Conservation (phyloP, 345 rosid species). For the Microcos paniculata region DNA sequence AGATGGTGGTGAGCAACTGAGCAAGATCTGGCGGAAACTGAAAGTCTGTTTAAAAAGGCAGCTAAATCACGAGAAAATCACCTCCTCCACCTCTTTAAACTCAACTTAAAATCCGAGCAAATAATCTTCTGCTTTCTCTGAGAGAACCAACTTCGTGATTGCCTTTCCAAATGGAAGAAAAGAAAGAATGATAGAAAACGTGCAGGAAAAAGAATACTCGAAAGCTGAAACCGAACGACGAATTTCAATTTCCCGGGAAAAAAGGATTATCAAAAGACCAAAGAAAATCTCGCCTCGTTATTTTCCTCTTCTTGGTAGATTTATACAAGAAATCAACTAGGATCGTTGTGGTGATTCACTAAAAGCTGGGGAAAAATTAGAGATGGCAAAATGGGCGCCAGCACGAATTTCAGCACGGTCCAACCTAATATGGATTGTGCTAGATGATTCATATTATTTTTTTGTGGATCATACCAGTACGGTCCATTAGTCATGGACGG, state of each 20-base stretch:
- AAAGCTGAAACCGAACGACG: neutral
- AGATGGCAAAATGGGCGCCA: too few relatives aligned
- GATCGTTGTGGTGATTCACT: neutral
- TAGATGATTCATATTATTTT: too few relatives aligned
- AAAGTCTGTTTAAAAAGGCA: neutral
- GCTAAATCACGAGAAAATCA: conserved; percentile 32
- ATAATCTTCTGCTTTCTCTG: neutral
- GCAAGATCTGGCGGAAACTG: conserved; percentile 18
- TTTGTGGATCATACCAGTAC: too few relatives aligned
- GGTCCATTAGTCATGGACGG: too few relatives aligned
- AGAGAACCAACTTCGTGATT: conserved; percentile 29
- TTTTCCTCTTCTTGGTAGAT: neutral
- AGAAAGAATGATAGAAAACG: conserved; percentile 9
- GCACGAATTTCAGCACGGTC: too few relatives aligned
- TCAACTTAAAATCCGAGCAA: neutral
- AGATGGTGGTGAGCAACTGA: conserved; percentile 8
- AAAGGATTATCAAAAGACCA: neutral
- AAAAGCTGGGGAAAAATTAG: neutral
- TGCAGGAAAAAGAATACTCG: too few relatives aligned
- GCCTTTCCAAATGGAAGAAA: conserved; percentile 7
- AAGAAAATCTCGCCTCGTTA: neutral
- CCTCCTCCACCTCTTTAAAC: neutral
- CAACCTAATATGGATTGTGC: too few relatives aligned
- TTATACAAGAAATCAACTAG: neutral
- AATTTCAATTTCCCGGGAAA: conserved; percentile 3